Evolutionary conservation across 2,329 filamentous ascomycete genomes (phyloP), one percentile per base, ranked within the genome.

Genomic region (Ophiostoma sp.): DNA sequence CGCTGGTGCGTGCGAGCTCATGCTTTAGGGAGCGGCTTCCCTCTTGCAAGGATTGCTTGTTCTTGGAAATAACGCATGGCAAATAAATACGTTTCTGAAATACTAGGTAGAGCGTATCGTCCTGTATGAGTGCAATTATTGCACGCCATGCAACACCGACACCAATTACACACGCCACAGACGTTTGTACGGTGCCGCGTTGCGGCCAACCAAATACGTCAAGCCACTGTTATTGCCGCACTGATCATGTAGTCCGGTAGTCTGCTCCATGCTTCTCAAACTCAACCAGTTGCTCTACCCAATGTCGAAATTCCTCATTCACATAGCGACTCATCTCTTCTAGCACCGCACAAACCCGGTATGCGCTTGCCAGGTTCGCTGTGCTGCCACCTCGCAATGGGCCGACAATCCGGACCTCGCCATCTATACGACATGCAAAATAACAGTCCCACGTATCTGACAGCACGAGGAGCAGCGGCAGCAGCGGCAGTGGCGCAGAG

Each of bases 341-440:
- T 41, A 67, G 23, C 44, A 67, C 67, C 44, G 67, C 67, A 67
- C 27, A 36, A 35, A 67, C 41, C 44, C 44, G 67, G 41, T 67
- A 67, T 20, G 67, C 44, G 44, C 67, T 54, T 17, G 67, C 67
- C 23, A 67, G 67, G 44, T 67, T 67, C 44, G 44, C 67, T 54
- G 67, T 67, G 17, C 67, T 67, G 67, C 67, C 67, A 54, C 67
- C 7, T 48, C 44, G 67, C 44, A 67, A 67, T 35, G 67, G 67
- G 67, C 67, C 67, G 17, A 54, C 67, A 67, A 67, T 67, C 41
- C 67, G 67, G 15, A 67, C 54, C 44, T 67, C 67, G 67, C 64
- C 35, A n/a, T 67, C 67, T 11, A n/a, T 11, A 20, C 67, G 67
- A 57, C 67, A 67, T 54, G 67, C 67, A 67, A 67, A 39, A 54